phyloP scores from a whole-genome alignment of 139 green algal genomes.

The Tetraselmis striata region DNA sequence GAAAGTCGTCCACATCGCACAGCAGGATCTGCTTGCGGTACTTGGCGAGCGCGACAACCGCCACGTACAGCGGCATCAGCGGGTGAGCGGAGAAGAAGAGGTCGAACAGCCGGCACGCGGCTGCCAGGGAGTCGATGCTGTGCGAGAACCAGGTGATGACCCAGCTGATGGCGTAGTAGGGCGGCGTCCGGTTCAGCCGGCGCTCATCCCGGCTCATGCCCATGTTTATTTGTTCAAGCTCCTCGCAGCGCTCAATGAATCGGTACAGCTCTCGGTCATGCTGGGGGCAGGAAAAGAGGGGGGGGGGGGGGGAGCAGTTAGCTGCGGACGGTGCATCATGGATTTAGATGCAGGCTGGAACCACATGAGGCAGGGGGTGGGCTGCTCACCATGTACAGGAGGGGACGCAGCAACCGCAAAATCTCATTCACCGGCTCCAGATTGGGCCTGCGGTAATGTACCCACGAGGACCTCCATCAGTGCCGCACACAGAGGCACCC shows the following conservation, averaged over 20 bases:
- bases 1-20: slow-evolving; percentile 32
- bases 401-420: slow-evolving; percentile 51
- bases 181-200: slow-evolving; percentile 3
- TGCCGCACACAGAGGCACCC: no score
- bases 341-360: no score
- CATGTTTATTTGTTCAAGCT: background rate
- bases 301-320: background rate
- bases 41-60: slow-evolving; percentile 47
- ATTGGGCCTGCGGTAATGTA: slow-evolving; percentile 26
- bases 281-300: background rate
- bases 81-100: slow-evolving; percentile 80
- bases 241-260: background rate
- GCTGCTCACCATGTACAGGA: slow-evolving; percentile 39
- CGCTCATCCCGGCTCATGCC: background rate
- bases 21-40: slow-evolving; percentile 39
- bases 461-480: no score
- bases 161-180: slow-evolving; percentile 53
- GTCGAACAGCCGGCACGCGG: slow-evolving; percentile 72
- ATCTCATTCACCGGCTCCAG: slow-evolving; percentile 63
- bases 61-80: slow-evolving; percentile 86
- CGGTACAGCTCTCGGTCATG: slow-evolving; percentile 4
- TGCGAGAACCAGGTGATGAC: slow-evolving; percentile 89
- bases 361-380: no score
- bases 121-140: slow-evolving; percentile 47
- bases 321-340: no score